A percentile compares a stretch with the other conserved stretches of the same genome.
These are phyloP conservation scores for Colletotrichum tropicale DNA, from an alignment of 2,329 filamentous ascomycete genomes.

Conservation along the genomic window DNA sequence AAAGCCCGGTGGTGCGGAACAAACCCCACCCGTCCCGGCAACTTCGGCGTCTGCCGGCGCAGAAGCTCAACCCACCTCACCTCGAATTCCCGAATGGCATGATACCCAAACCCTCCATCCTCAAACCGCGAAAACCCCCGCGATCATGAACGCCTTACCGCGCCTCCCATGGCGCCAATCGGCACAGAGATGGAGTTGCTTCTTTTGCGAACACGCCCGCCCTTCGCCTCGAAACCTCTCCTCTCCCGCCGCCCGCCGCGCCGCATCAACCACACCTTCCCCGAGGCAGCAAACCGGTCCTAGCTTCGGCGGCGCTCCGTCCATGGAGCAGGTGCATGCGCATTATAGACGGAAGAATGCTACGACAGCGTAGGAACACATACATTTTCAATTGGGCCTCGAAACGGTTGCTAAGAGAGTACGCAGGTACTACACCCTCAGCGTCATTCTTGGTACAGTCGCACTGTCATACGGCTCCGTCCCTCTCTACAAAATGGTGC, in stretches of 20 bases:
- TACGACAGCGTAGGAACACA: slow-evolving; percentile 50
- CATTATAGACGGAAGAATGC: slow-evolving; percentile 72
- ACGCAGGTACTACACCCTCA: slow-evolving; percentile 73
- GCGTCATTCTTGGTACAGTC: slow-evolving; percentile 79
- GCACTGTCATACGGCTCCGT: slow-evolving; percentile 84
- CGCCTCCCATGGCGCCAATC: slow-evolving; percentile 37
- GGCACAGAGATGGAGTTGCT: slow-evolving; percentile 38
- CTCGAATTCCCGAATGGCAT: slow-evolving; percentile 4
- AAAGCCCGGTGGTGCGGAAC: slow-evolving; percentile 1
- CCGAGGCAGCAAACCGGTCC: slow-evolving; percentile 30
- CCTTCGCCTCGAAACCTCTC: slow-evolving; percentile 26
- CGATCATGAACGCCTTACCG: slow-evolving; percentile 44
- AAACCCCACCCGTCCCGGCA: neutral
- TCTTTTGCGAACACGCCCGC: slow-evolving; percentile 39
- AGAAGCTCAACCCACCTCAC: neutral
- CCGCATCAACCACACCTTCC: slow-evolving; percentile 31
- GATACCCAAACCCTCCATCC: neutral
- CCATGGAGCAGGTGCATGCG: slow-evolving; percentile 68
- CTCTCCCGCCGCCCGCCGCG: slow-evolving; percentile 23
- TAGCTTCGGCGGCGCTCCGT: slow-evolving; percentile 24
- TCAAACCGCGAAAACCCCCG: neutral
- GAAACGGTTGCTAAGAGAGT: slow-evolving; percentile 16
- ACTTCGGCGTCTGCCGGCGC: neutral
- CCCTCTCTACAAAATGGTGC: slow-evolving; percentile 85
- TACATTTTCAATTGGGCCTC: neutral